phyloP scores from a whole-genome alignment of 2,329 filamentous ascomycete species.

The Aspergillus novoparasiticus region DNA sequence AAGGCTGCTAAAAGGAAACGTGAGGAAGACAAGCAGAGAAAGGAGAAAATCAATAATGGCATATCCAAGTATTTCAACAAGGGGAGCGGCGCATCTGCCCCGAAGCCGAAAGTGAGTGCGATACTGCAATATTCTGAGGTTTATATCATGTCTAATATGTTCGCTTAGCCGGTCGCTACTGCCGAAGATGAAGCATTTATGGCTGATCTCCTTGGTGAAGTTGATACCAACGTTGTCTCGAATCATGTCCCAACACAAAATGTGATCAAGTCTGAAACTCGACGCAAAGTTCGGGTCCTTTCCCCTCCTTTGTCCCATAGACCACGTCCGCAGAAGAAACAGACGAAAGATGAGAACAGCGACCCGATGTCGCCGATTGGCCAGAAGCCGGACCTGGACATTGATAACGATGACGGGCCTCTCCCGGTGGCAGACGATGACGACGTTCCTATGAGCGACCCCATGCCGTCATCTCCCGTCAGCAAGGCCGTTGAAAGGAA shows the following conservation, averaged over 20 bases:
- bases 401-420: conserved; percentile 61
- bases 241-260: conserved; percentile 59
- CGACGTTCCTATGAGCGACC: conserved; percentile 81
- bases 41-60: conserved; percentile 84
- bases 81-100: conserved; percentile 61
- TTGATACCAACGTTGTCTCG: conserved; percentile 74
- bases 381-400: conserved; percentile 41
- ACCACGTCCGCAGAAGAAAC: conserved; percentile 56
- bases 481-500: conserved; percentile 77
- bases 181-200: conserved; percentile 90
- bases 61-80: conserved; percentile 95
- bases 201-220: conserved; percentile 78
- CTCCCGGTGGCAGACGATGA: conserved; percentile 66
- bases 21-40: conserved; percentile 81
- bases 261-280: conserved; percentile 71
- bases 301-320: conserved; percentile 69
- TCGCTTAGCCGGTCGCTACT: conserved; percentile 68
- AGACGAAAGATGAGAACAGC: conserved; percentile 45
- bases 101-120: conserved; percentile 75
- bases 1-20: conserved; percentile 79
- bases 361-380: conserved; percentile 48
- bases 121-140: too few relatives aligned
- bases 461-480: conserved; percentile 82
- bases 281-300: conserved; percentile 76
- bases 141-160: conserved; percentile 15